Percentiles rank a stretch among this genome's conserved stretches.
Evolutionary conservation across 179 eudicot species (phyloP).

Genomic region (Silene coronaria): DNA sequence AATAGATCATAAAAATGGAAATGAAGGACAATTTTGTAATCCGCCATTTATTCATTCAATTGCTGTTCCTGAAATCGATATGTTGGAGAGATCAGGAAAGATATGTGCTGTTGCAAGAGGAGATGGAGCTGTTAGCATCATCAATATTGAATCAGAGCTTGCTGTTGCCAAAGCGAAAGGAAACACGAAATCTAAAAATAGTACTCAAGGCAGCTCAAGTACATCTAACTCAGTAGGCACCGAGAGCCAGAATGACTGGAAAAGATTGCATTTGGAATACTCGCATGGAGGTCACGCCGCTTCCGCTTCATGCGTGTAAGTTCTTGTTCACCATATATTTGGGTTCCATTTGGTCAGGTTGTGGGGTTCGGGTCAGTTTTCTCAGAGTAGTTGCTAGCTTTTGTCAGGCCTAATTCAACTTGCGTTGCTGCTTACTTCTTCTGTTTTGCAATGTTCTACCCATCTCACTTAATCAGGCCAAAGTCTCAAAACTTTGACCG

Average conservation of each 20-base stretch:
- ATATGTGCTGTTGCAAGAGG: slow-evolving; percentile 80
- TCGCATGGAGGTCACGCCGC: slow-evolving; percentile 78
- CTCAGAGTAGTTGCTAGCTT: neutral
- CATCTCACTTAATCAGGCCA: neutral
- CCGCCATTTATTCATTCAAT: slow-evolving; percentile 91
- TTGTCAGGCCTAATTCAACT: too few relatives aligned
- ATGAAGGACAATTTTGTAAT: slow-evolving; percentile 53
- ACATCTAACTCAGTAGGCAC: slow-evolving; percentile 30
- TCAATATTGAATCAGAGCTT: slow-evolving; percentile 68
- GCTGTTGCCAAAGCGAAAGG: slow-evolving; percentile 40
- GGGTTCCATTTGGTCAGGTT: neutral
- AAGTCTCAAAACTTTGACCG: neutral
- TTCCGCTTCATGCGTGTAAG: slow-evolving; percentile 90
- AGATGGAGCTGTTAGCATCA: slow-evolving; percentile 72
- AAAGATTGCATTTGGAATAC: slow-evolving; percentile 57
- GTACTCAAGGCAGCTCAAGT: slow-evolving; percentile 29
- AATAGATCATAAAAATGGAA: slow-evolving; percentile 32
- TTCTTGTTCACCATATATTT: neutral
- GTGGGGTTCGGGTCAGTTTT: neutral
- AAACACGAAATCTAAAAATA: slow-evolving; percentile 32
- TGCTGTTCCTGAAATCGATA: slow-evolving; percentile 74
- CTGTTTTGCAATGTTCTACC: neutral
- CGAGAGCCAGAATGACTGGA: slow-evolving; percentile 34
- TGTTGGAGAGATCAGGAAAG: slow-evolving; percentile 64
- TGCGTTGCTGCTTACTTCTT: too few relatives aligned